Evolutionary conservation across 768 basidiomycete species (phyloP).

Genomic region (Suillus spraguei): DNA sequence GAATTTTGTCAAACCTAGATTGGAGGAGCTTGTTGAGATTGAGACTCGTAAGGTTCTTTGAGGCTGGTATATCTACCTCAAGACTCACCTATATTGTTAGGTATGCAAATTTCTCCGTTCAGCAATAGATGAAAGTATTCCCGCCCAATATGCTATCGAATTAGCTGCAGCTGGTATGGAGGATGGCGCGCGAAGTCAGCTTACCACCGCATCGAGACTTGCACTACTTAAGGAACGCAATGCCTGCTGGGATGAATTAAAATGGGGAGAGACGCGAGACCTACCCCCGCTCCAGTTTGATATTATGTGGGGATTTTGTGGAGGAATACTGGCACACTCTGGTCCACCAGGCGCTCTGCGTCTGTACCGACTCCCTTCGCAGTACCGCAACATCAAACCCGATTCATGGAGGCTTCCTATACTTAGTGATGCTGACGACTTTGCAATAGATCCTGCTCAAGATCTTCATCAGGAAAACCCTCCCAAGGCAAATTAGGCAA

Average conservation of each 20-base stretch:
- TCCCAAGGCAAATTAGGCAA: no score
- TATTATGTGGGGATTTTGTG: neutral
- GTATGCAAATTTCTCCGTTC: slow-evolving; percentile 29
- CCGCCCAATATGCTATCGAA: slow-evolving; percentile 9
- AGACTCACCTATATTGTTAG: neutral
- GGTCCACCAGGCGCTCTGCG: neutral
- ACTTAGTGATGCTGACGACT: neutral
- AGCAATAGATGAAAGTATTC: slow-evolving; percentile 46
- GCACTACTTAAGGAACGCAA: neutral
- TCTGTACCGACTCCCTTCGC: neutral
- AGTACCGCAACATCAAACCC: neutral
- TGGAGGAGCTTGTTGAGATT: neutral
- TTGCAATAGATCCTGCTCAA: neutral
- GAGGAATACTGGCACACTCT: neutral
- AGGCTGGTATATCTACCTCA: neutral
- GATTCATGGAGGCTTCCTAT: neutral
- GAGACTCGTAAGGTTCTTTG: neutral
- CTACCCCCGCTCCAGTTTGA: neutral
- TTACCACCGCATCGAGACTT: neutral
- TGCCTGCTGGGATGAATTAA: neutral
- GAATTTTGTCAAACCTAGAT: neutral
- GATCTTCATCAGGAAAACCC: no score
- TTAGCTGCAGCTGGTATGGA: neutral
- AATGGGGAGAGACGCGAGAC: neutral
- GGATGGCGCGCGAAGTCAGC: neutral